Percentiles rank a stretch among this genome's conserved stretches.
These are phyloP conservation scores for Rhinocladiella similis DNA, from an alignment of 2,329 filamentous ascomycete species.

Conservation along the genomic window DNA sequence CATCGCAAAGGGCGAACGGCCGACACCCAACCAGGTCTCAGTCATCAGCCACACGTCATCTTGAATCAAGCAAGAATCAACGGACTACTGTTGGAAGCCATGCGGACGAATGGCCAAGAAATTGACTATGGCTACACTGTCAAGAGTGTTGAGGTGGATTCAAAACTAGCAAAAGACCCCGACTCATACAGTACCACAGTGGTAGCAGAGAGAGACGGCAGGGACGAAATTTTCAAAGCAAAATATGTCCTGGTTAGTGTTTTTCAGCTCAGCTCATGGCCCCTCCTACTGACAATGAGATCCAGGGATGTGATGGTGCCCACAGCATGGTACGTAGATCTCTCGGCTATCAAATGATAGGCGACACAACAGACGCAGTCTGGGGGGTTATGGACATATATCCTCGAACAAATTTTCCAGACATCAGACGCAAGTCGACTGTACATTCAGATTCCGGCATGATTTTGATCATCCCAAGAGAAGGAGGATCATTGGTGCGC, in stretches of 20 bases:
- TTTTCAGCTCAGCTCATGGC: too few species aligned
- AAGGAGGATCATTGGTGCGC: slow-evolving; percentile 57
- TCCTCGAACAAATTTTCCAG: slow-evolving; percentile 51
- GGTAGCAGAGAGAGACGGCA: slow-evolving; percentile 43
- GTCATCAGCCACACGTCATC: slow-evolving; percentile 58
- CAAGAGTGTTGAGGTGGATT: slow-evolving; percentile 52
- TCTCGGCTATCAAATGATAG: slow-evolving; percentile 56
- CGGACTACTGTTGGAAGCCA: slow-evolving; percentile 53
- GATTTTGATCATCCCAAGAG: slow-evolving; percentile 54
- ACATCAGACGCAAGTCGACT: slow-evolving; percentile 52
- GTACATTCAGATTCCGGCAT: slow-evolving; percentile 49
- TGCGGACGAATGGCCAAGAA: slow-evolving; percentile 45
- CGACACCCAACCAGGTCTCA: slow-evolving; percentile 56
- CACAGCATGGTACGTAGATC: slow-evolving; percentile 42
- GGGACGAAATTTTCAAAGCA: slow-evolving; percentile 33
- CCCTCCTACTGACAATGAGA: too few species aligned
- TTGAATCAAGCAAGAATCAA: slow-evolving; percentile 59
- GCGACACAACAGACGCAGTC: slow-evolving; percentile 57
- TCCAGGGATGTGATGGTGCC: slow-evolving; percentile 52
- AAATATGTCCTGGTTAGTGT: slow-evolving; percentile 44
- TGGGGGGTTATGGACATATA: slow-evolving; percentile 56
- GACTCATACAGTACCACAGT: slow-evolving; percentile 48
- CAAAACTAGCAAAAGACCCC: slow-evolving; percentile 36
- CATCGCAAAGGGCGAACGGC: slow-evolving; percentile 49
- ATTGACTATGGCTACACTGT: slow-evolving; percentile 60